Conservation (phyloP, 169 alveolate genomes). For the Eimeria brunetti region DNA sequence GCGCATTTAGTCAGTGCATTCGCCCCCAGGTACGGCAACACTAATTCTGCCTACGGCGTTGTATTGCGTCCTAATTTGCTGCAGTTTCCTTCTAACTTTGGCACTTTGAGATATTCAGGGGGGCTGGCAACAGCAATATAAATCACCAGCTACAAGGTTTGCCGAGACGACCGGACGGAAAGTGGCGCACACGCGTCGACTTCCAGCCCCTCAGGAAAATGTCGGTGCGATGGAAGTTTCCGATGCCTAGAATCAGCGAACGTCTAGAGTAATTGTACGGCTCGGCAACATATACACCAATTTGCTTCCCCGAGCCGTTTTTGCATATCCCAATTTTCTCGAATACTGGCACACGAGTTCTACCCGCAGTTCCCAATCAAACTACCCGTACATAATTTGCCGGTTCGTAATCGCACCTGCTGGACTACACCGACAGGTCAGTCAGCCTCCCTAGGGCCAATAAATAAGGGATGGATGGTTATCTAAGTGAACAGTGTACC, state of each 20-base stretch:
- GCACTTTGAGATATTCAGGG: too few relatives aligned
- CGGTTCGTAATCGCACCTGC: background rate
- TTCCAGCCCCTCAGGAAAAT: too few relatives aligned
- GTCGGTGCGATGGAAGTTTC: too few relatives aligned
- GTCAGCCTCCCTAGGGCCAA: background rate
- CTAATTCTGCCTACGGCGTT: background rate
- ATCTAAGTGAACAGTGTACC: background rate
- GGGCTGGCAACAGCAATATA: too few relatives aligned
- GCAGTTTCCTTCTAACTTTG: too few relatives aligned
- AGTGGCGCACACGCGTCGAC: background rate
- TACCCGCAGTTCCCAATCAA: too few relatives aligned
- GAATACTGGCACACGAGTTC: background rate
- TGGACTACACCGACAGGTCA: background rate
- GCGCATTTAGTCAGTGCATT: background rate
- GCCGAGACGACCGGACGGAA: background rate
- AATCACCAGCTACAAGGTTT: too few relatives aligned
- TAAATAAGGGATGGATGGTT: background rate
- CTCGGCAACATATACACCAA: background rate
- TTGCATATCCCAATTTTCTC: background rate
- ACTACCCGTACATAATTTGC: too few relatives aligned
- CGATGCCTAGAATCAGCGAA: too few relatives aligned
- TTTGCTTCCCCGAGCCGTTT: background rate
- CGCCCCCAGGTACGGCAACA: background rate
- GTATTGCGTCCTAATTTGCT: too few relatives aligned
- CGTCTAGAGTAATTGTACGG: background rate